Base-by-base conservation (phyloP, 768 basidiomycete genomes). In the Albatrellus ellisii region DNA sequence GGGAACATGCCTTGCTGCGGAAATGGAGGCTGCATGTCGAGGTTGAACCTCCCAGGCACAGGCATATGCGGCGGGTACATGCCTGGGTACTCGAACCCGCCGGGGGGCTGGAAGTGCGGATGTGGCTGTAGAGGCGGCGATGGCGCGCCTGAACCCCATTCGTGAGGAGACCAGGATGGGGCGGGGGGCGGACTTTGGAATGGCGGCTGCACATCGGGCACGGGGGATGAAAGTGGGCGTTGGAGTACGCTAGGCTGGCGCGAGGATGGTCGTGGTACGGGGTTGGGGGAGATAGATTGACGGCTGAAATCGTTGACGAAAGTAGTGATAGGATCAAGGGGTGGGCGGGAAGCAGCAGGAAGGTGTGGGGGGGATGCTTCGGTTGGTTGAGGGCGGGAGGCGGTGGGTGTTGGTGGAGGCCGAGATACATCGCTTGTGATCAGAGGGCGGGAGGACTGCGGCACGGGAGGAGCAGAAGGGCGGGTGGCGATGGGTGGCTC, bases 201-300 rank as follows among this genome's bases (percentile, higher is more conserved):
- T 10, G n/a, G 20, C 20, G 35, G 17, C 15, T 18, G 15, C 20
- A 36, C 8, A 20, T 36, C 35, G 35, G 35, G 35, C 17, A 36
- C 35, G 20, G 35, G 35, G 2, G 24, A n/a, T n/a, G n/a, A n/a
- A n/a, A n/a, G n/a, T n/a, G n/a, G n/a, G n/a, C n/a, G n/a, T n/a
- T 15, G 35, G 20, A 18, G 35, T 17, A 36, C 20, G 15, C 15
- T 12, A 12, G 12, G 29, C n/a, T 35, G 34, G 4, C 17, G 34
- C 4, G 34, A 15, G 20, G 36, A 41, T 36, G 33, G 48, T 42
- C 40, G 43, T 47, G 26, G 41, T 25, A 35, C 37, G 46, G 45
- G 17, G 10, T 18, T 38, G 36, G 36, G 15, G 36, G 26, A n/a
- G 24, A 36, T 21, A 20, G 20, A 14, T 44, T 21, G 24, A 21